Conservation (phyloP, 2,329 filamentous ascomycete species). For the Ophiostoma angusticollis region DNA sequence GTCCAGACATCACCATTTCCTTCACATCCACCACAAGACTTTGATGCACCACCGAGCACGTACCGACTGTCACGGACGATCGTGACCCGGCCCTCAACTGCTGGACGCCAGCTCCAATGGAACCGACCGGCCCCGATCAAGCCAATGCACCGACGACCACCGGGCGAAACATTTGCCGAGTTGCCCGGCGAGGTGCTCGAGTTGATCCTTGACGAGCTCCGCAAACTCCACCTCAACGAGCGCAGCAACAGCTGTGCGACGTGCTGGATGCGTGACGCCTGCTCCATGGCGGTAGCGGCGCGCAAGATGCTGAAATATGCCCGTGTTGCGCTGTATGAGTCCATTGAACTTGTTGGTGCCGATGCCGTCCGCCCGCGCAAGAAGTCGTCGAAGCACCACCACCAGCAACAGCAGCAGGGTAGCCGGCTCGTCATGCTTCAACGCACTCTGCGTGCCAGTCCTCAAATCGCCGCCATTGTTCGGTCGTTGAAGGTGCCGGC, state of each 20-base stretch:
- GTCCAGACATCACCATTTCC: not conserved
- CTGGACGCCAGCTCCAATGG: conserved; percentile 1
- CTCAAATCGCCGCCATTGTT: conserved; percentile 41
- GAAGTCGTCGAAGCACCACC: conserved; percentile 35
- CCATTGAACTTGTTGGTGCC: conserved; percentile 45
- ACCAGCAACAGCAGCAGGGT: conserved; percentile 21
- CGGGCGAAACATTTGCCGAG: conserved; percentile 40
- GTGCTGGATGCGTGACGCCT: conserved; percentile 51
- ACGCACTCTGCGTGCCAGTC: conserved; percentile 41
- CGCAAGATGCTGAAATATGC: conserved; percentile 41
- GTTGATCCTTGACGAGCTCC: conserved; percentile 41
- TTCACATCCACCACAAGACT: not conserved
- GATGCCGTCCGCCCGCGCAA: conserved; percentile 42
- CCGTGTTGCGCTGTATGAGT: conserved; percentile 39
- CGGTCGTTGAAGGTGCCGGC: conserved; percentile 44
- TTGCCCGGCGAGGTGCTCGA: conserved; percentile 47
- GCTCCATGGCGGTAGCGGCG: conserved; percentile 35
- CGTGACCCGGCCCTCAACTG: too few relatives aligned
- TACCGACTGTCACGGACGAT: too few relatives aligned
- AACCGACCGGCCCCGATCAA: conserved; percentile 18
- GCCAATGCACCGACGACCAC: conserved; percentile 22
- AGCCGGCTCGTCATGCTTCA: conserved; percentile 43
- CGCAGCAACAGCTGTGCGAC: conserved; percentile 44
- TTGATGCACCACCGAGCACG: too few relatives aligned
- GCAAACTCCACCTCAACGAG: conserved; percentile 34